Percentiles rank a stretch among this genome's conserved stretches.
Conservation (phyloP, 306 rosid genomes). For the Inga leiocalycina region DNA sequence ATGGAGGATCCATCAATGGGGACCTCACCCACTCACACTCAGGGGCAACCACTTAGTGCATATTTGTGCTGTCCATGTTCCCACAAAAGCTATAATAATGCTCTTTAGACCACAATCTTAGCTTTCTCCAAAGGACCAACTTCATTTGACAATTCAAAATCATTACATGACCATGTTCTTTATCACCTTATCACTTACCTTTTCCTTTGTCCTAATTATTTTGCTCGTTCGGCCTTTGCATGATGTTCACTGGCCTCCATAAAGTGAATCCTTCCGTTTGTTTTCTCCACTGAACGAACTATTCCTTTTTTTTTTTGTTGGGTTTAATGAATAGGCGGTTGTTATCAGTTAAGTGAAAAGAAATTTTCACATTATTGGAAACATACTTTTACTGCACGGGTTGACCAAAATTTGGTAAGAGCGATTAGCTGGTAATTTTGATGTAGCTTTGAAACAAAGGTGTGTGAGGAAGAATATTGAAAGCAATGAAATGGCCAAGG, state of each 20-base stretch:
- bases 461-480: not conserved
- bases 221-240: constrained; percentile 9
- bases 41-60: constrained; percentile 20
- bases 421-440: not conserved
- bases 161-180: constrained; percentile 30
- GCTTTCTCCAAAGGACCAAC: constrained; percentile 41
- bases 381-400: not conserved
- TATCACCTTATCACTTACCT: constrained; percentile 22
- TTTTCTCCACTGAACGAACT: not conserved
- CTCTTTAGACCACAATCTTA: constrained; percentile 42
- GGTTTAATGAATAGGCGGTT: not conserved
- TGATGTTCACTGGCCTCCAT: constrained; percentile 28
- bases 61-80: constrained; percentile 40
- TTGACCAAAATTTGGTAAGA: not conserved
- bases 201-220: not conserved
- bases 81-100: constrained; percentile 35
- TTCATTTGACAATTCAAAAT: constrained; percentile 39
- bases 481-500: not conserved
- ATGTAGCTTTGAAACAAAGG: not conserved
- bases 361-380: not conserved
- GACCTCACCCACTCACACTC: constrained; percentile 33
- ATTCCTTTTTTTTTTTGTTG: not conserved
- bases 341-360: not conserved
- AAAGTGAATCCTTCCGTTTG: not conserved
- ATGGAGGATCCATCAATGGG: constrained; percentile 31